A percentile compares a stretch with the other conserved stretches of the same genome.
Evolutionary conservation across 2,329 filamentous ascomycete genomes (phyloP).

Genomic region (Ophiostoma tasmaniense): DNA sequence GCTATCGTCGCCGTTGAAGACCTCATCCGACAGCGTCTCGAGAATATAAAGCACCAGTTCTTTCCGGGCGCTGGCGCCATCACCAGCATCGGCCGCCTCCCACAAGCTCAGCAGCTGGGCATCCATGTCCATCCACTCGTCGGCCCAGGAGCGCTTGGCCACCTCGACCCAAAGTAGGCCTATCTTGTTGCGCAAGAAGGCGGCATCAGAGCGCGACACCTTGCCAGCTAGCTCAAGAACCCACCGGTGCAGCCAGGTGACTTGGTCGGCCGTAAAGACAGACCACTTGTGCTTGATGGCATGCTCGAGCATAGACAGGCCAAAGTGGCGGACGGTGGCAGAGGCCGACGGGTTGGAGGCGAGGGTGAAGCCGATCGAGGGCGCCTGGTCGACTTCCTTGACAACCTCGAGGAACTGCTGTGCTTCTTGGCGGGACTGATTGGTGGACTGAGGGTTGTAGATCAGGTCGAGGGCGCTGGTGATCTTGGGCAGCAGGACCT

Average conservation of each 20-base stretch:
- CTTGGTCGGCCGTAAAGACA: slow-evolving; percentile 61
- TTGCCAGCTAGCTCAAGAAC: slow-evolving; percentile 69
- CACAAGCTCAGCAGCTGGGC: slow-evolving; percentile 71
- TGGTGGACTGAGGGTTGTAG: slow-evolving; percentile 72
- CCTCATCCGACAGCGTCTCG: slow-evolving; percentile 87
- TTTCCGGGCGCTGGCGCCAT: slow-evolving; percentile 56
- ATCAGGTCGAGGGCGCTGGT: slow-evolving; percentile 80
- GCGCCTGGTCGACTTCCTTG: slow-evolving; percentile 70
- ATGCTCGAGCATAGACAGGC: slow-evolving; percentile 83
- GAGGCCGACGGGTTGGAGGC: slow-evolving; percentile 67
- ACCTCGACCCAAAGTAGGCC: slow-evolving; percentile 92
- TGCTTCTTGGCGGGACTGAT: slow-evolving; percentile 73
- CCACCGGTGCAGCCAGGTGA: slow-evolving; percentile 61
- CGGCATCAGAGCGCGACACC: slow-evolving; percentile 62
- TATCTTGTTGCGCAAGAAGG: slow-evolving; percentile 86
- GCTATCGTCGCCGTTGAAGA: slow-evolving; percentile 84
- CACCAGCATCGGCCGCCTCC: slow-evolving; percentile 50
- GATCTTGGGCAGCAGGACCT: slow-evolving; percentile 53
- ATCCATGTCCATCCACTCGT: slow-evolving; percentile 94
- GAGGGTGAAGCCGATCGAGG: slow-evolving; percentile 75
- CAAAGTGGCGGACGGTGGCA: slow-evolving; percentile 83
- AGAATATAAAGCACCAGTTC: slow-evolving; percentile 82
- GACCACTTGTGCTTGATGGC: slow-evolving; percentile 79
- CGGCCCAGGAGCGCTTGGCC: slow-evolving; percentile 86
- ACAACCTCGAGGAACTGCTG: slow-evolving; percentile 78